Evolutionary conservation across 495 filamentous ascomycete species (phyloP).

Genomic region (Aspergillus sparsus): DNA sequence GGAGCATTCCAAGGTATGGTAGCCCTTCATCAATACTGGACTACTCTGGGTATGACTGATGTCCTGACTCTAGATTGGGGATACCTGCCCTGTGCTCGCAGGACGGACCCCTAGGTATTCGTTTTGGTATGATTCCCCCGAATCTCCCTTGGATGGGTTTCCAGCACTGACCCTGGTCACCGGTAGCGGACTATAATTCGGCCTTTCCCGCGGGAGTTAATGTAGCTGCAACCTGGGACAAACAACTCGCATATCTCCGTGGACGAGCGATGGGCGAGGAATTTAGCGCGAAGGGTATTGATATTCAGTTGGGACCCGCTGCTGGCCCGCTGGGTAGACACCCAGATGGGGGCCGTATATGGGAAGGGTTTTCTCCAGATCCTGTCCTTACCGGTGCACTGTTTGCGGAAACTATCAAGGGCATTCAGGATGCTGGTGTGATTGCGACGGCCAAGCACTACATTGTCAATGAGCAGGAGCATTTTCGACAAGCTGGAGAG

Average conservation of each 20-base stretch:
- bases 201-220: conserved; percentile 83
- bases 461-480: conserved; percentile 73
- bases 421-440: conserved; percentile 79
- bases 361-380: conserved; percentile 72
- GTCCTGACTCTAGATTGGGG: conserved; percentile 58
- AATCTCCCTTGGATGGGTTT: background rate
- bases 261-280: conserved; percentile 80
- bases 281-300: conserved; percentile 78
- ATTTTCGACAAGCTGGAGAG: conserved; percentile 78
- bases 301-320: conserved; percentile 85
- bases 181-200: conserved; percentile 68
- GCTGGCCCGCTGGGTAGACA: conserved; percentile 79
- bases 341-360: conserved; percentile 84
- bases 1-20: conserved; percentile 43
- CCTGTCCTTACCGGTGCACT: conserved; percentile 73
- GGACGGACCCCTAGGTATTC: conserved; percentile 84
- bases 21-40: no score
- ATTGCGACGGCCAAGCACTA: conserved; percentile 84
- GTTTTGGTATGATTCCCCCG: conserved; percentile 51
- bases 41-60: background rate
- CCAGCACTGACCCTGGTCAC: conserved; percentile 16
- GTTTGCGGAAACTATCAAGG: conserved; percentile 73
- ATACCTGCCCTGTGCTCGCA: conserved; percentile 84
- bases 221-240: conserved; percentile 78
- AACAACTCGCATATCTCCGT: conserved; percentile 67